phyloP scores from a whole-genome alignment of 306 rosid genomes.

The Vigna hirtella region DNA sequence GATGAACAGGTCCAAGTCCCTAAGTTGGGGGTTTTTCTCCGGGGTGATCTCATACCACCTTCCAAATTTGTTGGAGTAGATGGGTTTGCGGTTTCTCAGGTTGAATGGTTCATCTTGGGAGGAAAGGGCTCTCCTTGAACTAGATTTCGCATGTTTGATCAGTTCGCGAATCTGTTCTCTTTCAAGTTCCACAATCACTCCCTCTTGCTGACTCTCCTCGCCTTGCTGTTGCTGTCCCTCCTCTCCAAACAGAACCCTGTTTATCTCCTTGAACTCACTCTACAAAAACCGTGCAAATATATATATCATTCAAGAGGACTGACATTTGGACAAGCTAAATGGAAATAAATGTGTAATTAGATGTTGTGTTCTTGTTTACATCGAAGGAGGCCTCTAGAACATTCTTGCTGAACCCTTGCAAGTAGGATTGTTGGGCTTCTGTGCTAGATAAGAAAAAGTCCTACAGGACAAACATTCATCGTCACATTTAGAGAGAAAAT shows the following conservation, averaged over 20 bases:
- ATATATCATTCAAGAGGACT: too few species aligned
- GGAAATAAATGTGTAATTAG: background rate
- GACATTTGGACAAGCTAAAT: background rate
- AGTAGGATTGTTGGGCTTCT: slow-evolving; percentile 36
- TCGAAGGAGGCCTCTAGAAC: slow-evolving; percentile 37
- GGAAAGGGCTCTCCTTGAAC: background rate
- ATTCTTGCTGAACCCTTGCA: background rate
- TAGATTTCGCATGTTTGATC: slow-evolving; percentile 19
- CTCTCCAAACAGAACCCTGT: slow-evolving; percentile 30
- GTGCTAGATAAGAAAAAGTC: slow-evolving; percentile 17
- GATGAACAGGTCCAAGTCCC: slow-evolving; percentile 14
- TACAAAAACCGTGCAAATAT: background rate
- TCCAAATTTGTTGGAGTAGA: slow-evolving; percentile 47
- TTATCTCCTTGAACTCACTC: slow-evolving; percentile 34
- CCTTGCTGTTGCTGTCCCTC: slow-evolving; percentile 2
- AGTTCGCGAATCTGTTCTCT: slow-evolving; percentile 37
- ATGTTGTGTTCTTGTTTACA: background rate
- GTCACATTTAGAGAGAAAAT: background rate
- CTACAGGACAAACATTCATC: background rate
- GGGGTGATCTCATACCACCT: slow-evolving; percentile 32
- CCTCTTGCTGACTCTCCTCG: background rate
- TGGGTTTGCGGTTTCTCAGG: slow-evolving; percentile 14
- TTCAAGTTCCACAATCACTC: slow-evolving; percentile 37
- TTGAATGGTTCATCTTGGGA: slow-evolving; percentile 39
- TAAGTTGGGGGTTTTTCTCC: slow-evolving; percentile 2